Conservation (phyloP, 2,329 filamentous ascomycete species). For the Arthrobotrys megalospora region DNA sequence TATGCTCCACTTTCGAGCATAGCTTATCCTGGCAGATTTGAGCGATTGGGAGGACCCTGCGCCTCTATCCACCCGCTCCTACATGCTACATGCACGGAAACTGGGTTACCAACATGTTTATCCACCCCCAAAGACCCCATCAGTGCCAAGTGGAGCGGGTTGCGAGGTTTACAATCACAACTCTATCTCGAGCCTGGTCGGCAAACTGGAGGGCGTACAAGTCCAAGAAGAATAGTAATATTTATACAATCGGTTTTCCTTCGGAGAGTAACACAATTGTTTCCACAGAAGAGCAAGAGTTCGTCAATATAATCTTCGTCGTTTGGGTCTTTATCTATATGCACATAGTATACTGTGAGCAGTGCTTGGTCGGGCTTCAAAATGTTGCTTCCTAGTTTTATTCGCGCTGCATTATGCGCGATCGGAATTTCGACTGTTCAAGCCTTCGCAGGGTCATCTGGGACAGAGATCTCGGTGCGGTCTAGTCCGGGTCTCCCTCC, state of each 20-base stretch:
- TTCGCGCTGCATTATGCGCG: constrained; percentile 23
- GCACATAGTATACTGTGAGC: no score
- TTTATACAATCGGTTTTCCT: neutral
- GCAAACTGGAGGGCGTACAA: neutral
- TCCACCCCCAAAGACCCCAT: neutral
- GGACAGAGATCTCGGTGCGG: constrained; percentile 17
- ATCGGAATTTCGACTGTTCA: constrained; percentile 3
- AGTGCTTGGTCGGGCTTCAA: neutral
- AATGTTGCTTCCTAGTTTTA: constrained; percentile 31
- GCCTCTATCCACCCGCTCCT: constrained; percentile 11
- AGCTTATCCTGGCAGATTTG: constrained; percentile 10
- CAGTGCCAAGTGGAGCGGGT: neutral
- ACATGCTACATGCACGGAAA: no score
- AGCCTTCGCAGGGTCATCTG: constrained; percentile 7
- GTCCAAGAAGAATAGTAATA: neutral
- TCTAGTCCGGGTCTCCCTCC: constrained; percentile 22
- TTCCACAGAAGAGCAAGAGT: no score
- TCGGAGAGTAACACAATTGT: neutral
- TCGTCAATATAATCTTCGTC: no score
- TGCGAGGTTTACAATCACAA: constrained; percentile 1
- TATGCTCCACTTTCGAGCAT: constrained; percentile 14
- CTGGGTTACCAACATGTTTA: neutral
- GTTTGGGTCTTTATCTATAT: neutral
- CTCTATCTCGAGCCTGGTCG: neutral
- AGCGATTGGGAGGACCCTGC: neutral